A percentile compares a stretch with the other conserved stretches of the same genome.
These are phyloP conservation scores for Peronospora belbahrii DNA, from an alignment of 352 stramenopile genomes.

Conservation along the genomic window DNA sequence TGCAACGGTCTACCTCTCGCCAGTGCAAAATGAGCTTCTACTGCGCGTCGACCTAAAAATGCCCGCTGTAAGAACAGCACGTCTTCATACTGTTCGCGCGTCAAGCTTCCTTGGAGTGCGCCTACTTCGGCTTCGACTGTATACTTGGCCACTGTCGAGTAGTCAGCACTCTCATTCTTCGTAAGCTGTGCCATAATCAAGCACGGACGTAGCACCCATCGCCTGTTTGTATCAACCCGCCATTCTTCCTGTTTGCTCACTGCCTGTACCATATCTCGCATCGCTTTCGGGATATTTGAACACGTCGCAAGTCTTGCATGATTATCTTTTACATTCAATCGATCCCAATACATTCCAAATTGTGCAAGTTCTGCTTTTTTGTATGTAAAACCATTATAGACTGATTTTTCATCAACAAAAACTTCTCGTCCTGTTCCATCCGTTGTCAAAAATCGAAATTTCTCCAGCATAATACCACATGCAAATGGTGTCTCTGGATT, in stretches of 20 bases:
- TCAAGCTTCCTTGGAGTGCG: slow-evolving; percentile 42
- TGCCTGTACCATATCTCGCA: slow-evolving; percentile 46
- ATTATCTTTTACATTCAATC: slow-evolving; percentile 21
- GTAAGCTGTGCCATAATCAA: slow-evolving; percentile 54
- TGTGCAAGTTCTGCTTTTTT: slow-evolving; percentile 50
- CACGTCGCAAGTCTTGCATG: slow-evolving; percentile 31
- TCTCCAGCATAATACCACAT: slow-evolving; percentile 59
- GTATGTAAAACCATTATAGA: slow-evolving; percentile 40
- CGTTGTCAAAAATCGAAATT: slow-evolving; percentile 66
- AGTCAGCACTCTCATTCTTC: slow-evolving; percentile 75
- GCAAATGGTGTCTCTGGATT: slow-evolving; percentile 59
- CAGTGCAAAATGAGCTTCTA: slow-evolving; percentile 64
- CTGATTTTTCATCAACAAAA: slow-evolving; percentile 55
- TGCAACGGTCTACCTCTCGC: slow-evolving; percentile 53
- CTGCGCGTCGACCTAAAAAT: slow-evolving; percentile 46
- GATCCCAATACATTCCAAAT: slow-evolving; percentile 64
- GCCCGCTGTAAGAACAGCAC: slow-evolving; percentile 64
- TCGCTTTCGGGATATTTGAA: slow-evolving; percentile 26
- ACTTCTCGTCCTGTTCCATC: slow-evolving; percentile 52
- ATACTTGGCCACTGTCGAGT: slow-evolving; percentile 58
- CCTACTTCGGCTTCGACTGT: slow-evolving; percentile 46
- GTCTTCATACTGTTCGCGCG: slow-evolving; percentile 76
- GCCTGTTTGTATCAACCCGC: neutral
- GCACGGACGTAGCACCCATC: slow-evolving; percentile 50
- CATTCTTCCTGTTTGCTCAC: slow-evolving; percentile 13